These are phyloP conservation scores for Graphilbum sp. DNA, from an alignment of 2,329 filamentous ascomycete species.

Conservation along the genomic window DNA sequence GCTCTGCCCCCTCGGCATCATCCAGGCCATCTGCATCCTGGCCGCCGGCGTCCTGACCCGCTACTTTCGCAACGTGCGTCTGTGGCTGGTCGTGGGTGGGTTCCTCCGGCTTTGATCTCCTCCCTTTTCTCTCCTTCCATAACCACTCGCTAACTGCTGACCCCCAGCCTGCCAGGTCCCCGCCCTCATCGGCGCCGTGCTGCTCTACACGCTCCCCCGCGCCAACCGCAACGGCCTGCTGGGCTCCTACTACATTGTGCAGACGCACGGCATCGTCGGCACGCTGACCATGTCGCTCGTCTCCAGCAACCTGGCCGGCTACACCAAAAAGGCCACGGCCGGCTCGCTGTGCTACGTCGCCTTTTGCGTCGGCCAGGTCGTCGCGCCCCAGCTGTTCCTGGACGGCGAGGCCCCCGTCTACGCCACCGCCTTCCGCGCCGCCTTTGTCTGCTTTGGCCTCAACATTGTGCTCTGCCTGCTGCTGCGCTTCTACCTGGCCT, in stretches of 20 bases:
- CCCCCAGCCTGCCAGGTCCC: too few species aligned
- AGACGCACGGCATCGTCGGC: constrained; percentile 19
- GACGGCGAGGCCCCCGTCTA: constrained; percentile 27
- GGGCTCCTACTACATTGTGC: not conserved
- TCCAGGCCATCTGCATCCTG: not conserved
- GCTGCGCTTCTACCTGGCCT: not conserved
- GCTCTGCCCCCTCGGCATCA: constrained; percentile 19
- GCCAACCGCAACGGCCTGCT: not conserved
- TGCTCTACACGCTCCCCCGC: not conserved
- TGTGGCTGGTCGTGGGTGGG: not conserved
- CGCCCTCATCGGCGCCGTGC: not conserved
- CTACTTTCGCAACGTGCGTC: constrained; percentile 22
- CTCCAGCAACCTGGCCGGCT: constrained; percentile 33
- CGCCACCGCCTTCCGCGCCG: not conserved
- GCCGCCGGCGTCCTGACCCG: constrained; percentile 6
- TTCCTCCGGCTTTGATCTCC: too few species aligned
- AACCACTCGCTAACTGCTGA: too few species aligned
- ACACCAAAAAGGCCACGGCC: constrained; percentile 48
- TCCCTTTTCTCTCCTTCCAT: not conserved
- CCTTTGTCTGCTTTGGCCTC: not conserved
- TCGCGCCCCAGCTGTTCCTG: constrained; percentile 46
- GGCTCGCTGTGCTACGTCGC: constrained; percentile 44
- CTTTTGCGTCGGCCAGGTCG: constrained; percentile 43
- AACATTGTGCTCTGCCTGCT: not conserved
- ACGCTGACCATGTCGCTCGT: constrained; percentile 31